phyloP scores from a whole-genome alignment of 2,329 filamentous ascomycete genomes.

The Podosphaera xanthii region DNA sequence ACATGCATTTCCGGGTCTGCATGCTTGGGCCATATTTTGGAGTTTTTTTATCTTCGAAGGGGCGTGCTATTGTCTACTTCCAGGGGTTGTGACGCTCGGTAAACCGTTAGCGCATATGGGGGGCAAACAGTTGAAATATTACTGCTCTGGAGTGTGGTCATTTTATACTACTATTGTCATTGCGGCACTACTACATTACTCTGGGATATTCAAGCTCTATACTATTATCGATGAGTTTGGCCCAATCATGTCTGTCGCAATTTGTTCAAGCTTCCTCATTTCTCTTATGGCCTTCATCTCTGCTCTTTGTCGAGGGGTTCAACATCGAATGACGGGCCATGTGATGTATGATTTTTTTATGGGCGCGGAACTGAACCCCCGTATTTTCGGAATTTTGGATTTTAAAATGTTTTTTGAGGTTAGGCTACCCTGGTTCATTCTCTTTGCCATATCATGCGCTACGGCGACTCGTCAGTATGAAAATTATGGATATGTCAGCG shows the following conservation, averaged over 20 bases:
- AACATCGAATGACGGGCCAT: slow-evolving; percentile 80
- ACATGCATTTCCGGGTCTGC: slow-evolving; percentile 59
- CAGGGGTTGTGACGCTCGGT: slow-evolving; percentile 70
- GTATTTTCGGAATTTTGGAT: slow-evolving; percentile 64
- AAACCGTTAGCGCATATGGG: slow-evolving; percentile 66
- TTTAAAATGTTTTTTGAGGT: slow-evolving; percentile 96
- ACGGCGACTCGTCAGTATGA: slow-evolving; percentile 68
- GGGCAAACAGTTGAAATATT: slow-evolving; percentile 76
- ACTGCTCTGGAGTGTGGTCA: slow-evolving; percentile 72
- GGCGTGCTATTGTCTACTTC: slow-evolving; percentile 61
- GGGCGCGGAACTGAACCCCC: slow-evolving; percentile 68
- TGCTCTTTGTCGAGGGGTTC: slow-evolving; percentile 52
- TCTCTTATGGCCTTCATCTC: slow-evolving; percentile 71
- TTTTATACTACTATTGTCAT: slow-evolving; percentile 69
- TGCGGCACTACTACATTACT: slow-evolving; percentile 52
- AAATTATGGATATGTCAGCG: slow-evolving; percentile 61
- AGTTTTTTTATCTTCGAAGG: slow-evolving; percentile 70
- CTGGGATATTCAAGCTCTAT: slow-evolving; percentile 70
- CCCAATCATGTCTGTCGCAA: slow-evolving; percentile 76
- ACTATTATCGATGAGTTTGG: slow-evolving; percentile 91
- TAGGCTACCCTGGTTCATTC: slow-evolving; percentile 75
- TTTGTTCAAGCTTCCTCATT: slow-evolving; percentile 70
- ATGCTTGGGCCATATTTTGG: slow-evolving; percentile 92
- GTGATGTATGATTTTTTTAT: slow-evolving; percentile 78
- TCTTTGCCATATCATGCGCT: slow-evolving; percentile 56